Percentiles rank a stretch among this genome's conserved stretches.
These are phyloP conservation scores for Citrus glauca DNA, from an alignment of 345 rosid species.

Conservation along the genomic window DNA sequence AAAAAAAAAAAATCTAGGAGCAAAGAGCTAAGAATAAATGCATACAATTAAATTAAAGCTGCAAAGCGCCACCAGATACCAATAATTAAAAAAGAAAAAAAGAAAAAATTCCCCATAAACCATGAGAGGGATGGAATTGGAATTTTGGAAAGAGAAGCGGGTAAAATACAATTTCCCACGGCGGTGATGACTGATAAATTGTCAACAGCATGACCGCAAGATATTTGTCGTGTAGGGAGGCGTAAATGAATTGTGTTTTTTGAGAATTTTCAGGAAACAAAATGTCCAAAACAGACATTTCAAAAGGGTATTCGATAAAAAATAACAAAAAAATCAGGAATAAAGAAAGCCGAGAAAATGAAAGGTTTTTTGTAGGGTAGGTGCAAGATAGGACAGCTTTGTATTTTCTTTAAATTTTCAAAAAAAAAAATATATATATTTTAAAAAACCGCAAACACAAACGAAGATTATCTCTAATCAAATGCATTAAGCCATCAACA, in stretches of 20 bases:
- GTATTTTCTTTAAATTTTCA: not conserved
- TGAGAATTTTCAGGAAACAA: slow-evolving; percentile 3
- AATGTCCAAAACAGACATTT: slow-evolving; percentile 18
- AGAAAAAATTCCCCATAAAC: not conserved
- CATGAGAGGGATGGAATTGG: too few species aligned
- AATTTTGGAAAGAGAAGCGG: not conserved
- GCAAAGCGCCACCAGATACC: not conserved
- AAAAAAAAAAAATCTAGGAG: too few species aligned
- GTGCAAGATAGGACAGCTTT: slow-evolving; percentile 36
- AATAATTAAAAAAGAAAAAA: too few species aligned
- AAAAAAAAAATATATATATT: not conserved
- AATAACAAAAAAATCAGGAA: slow-evolving; percentile 19
- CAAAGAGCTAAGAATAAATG: not conserved
- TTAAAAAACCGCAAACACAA: not conserved
- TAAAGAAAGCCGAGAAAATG: slow-evolving; percentile 23
- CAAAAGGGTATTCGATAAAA: not conserved
- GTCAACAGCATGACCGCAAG: too few species aligned
- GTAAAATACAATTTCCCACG: not conserved
- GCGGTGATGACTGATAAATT: not conserved
- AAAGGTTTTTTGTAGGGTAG: slow-evolving; percentile 26
- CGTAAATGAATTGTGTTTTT: not conserved
- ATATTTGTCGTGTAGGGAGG: slow-evolving; percentile 20
- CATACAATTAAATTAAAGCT: not conserved
- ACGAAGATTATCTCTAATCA: too few species aligned
- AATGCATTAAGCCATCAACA: too few species aligned